These are phyloP conservation scores for Apiospora marii DNA, from an alignment of 2,329 filamentous ascomycete genomes.

Conservation along the genomic window DNA sequence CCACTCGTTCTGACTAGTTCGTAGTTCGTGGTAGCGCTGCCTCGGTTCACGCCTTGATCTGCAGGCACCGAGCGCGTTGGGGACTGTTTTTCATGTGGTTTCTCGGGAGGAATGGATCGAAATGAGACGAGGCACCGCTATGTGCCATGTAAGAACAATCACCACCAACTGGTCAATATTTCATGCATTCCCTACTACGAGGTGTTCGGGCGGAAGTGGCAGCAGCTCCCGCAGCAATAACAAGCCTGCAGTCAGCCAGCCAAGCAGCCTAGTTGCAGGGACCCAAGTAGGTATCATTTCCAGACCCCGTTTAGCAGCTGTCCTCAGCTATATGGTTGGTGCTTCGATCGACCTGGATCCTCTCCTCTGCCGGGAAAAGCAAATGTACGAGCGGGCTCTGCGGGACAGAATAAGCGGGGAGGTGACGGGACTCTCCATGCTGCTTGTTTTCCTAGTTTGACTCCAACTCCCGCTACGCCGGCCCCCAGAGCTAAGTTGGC, in stretches of 20 bases:
- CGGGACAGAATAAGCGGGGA: constrained; percentile 5
- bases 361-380: neutral
- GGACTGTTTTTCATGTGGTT: neutral
- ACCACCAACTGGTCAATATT: neutral
- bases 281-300: neutral
- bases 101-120: neutral
- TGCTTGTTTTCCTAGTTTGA: neutral
- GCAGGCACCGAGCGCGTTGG: neutral
- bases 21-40: neutral
- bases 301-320: neutral
- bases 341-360: neutral
- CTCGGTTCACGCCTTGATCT: neutral
- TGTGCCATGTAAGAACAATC: neutral
- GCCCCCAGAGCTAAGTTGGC: neutral
- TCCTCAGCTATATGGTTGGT: neutral
- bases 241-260: neutral
- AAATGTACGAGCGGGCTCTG: neutral
- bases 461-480: constrained; percentile 17
- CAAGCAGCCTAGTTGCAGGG: neutral
- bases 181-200: neutral
- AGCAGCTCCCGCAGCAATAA: neutral
- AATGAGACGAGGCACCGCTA: constrained; percentile 1
- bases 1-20: neutral
- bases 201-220: neutral
- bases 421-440: neutral